Evolutionary conservation across 192 early-diverging fungal genomes (phyloP).

Genomic region (Backusella morwellensis): DNA sequence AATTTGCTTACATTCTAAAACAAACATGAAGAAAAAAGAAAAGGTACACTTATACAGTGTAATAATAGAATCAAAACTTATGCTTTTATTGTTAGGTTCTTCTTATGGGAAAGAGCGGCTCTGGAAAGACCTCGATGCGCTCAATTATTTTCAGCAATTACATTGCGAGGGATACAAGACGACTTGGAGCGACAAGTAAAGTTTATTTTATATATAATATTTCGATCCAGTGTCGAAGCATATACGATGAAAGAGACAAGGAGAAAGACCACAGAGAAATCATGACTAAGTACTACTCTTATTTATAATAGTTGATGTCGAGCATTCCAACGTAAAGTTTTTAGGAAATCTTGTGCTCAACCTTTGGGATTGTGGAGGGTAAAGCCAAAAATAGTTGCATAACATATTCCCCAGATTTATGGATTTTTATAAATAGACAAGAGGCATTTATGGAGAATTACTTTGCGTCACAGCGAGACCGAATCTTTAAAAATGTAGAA

Average conservation of each 20-base stretch:
- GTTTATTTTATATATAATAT: neutral
- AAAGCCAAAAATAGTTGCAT: slow-evolving; percentile 10
- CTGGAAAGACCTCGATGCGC: slow-evolving; percentile 99
- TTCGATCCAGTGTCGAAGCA: neutral
- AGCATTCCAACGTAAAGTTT: slow-evolving; percentile 94
- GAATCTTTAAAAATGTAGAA: slow-evolving; percentile 97
- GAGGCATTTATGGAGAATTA: slow-evolving; percentile 97
- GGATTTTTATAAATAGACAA: slow-evolving; percentile 54
- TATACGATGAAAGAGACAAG: neutral
- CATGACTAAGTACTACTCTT: neutral
- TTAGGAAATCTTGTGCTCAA: slow-evolving; percentile 96
- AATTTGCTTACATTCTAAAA: neutral
- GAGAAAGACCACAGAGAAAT: neutral
- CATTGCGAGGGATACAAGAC: slow-evolving; percentile 90
- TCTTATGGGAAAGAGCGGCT: slow-evolving; percentile 96
- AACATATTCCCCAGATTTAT: neutral
- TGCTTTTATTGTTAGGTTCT: slow-evolving; percentile 67
- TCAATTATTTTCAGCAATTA: slow-evolving; percentile 99
- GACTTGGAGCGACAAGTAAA: slow-evolving; percentile 92
- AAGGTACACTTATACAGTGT: neutral
- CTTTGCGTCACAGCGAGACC: slow-evolving; percentile 87
- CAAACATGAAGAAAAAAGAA: neutral
- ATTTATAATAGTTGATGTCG: slow-evolving; percentile 79
- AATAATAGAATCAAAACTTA: neutral
- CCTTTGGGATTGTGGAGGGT: slow-evolving; percentile 96